Conservation (phyloP, 116 monocot genomes). For the Trichopus zeylanicus region DNA sequence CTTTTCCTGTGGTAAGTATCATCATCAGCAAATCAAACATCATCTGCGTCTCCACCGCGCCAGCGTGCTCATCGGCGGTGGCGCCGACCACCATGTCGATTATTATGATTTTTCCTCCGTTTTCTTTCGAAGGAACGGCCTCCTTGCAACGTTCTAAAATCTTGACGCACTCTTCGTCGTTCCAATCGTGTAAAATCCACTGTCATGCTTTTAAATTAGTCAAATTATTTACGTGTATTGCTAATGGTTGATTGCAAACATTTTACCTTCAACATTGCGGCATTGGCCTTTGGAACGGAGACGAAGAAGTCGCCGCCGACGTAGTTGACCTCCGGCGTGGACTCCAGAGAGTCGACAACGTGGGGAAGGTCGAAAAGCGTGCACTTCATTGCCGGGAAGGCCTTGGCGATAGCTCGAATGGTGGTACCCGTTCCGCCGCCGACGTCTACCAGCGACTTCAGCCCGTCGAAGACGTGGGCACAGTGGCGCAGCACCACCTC, state of each 20-base stretch:
- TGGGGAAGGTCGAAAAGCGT: neutral
- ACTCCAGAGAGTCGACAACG: too few species aligned
- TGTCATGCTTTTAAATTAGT: neutral
- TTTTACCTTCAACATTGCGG: neutral
- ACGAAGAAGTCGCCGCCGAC: neutral
- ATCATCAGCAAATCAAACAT: neutral
- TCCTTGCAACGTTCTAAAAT: slow-evolving; percentile 20
- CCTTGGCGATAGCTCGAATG: neutral
- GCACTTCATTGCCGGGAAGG: neutral
- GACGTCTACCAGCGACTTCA: slow-evolving; percentile 2
- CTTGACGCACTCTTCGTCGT: slow-evolving; percentile 11
- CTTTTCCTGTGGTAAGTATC: neutral
- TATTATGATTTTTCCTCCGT: slow-evolving; percentile 4
- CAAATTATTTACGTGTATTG: neutral
- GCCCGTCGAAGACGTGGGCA: neutral
- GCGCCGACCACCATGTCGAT: slow-evolving; percentile 1
- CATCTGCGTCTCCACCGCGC: neutral
- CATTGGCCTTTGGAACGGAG: neutral
- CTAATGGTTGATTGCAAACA: neutral
- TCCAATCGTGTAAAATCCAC: slow-evolving; percentile 24
- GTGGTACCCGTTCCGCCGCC: neutral
- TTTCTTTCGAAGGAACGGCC: slow-evolving; percentile 12
- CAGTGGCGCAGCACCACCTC: neutral
- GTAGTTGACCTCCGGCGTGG: too few species aligned
- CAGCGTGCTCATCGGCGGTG: neutral